Conservation (phyloP, 768 basidiomycete genomes). For the Suillus brevipes region DNA sequence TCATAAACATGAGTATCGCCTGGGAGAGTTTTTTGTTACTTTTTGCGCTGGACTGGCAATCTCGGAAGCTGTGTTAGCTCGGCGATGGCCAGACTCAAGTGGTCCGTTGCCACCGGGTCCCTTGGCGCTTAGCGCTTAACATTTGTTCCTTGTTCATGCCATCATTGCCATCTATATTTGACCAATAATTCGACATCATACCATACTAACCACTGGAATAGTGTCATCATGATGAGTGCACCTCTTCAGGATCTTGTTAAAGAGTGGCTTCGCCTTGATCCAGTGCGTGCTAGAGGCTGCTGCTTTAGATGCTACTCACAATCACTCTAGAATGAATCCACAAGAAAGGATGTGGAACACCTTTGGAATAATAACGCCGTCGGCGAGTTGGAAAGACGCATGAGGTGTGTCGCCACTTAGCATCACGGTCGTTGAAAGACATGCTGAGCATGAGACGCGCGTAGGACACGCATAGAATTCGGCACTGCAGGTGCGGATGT, state of each 20-base stretch:
- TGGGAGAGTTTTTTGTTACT: background rate
- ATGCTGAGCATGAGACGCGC: background rate
- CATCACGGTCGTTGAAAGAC: background rate
- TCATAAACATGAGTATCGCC: background rate
- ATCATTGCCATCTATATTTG: background rate
- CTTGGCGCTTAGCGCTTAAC: background rate
- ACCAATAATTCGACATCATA: background rate
- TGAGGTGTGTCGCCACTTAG: constrained; percentile 34
- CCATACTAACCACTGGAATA: background rate
- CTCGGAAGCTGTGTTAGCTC: too few species aligned
- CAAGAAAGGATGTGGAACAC: constrained; percentile 35
- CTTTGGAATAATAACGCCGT: constrained; percentile 32
- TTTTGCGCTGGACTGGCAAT: too few species aligned
- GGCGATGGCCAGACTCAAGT: too few species aligned
- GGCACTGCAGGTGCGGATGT: constrained; percentile 71
- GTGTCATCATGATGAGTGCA: constrained; percentile 12
- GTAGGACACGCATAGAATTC: constrained; percentile 75
- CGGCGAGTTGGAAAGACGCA: constrained; percentile 40
- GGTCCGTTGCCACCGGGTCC: background rate
- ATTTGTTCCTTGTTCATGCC: background rate
- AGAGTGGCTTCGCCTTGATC: constrained; percentile 52
- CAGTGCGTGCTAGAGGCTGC: constrained; percentile 29
- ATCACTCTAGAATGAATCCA: constrained; percentile 37
- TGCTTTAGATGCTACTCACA: background rate
- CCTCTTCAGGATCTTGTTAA: constrained; percentile 44